A percentile compares a stretch with the other conserved stretches of the same genome.
Conservation (phyloP, 1,139 yeast species). For the Suhomyces wounanorum region DNA sequence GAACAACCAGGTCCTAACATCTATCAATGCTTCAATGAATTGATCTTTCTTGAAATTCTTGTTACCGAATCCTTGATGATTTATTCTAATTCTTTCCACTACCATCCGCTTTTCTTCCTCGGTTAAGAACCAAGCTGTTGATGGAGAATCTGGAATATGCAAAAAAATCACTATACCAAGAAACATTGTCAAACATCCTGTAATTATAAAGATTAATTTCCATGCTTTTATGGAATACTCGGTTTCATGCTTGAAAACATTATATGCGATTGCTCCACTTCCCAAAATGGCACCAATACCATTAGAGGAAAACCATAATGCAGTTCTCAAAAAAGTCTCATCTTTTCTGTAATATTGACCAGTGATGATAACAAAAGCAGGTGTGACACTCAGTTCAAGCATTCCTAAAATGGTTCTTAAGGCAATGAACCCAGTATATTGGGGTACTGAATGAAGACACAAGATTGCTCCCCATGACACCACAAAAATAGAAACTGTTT, state of each 20-base stretch:
- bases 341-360: conserved; percentile 55
- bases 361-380: conserved; percentile 55
- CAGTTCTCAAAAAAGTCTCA: conserved; percentile 51
- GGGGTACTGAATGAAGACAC: conserved; percentile 43
- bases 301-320: conserved; percentile 51
- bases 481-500: conserved; percentile 35
- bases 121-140: conserved; percentile 48
- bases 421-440: conserved; percentile 40
- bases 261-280: conserved; percentile 52
- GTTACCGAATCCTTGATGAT: conserved; percentile 59
- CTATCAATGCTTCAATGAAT: conserved; percentile 53
- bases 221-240: conserved; percentile 41
- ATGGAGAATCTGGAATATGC: conserved; percentile 55
- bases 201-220: conserved; percentile 49
- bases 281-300: conserved; percentile 58
- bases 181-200: conserved; percentile 49
- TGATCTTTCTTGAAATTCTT: conserved; percentile 55
- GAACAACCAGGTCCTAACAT: conserved; percentile 47
- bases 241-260: conserved; percentile 35
- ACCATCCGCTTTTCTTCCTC: conserved; percentile 45
- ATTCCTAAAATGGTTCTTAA: conserved; percentile 54
- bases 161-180: conserved; percentile 45
- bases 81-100: conserved; percentile 36
- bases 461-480: conserved; percentile 51
- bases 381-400: conserved; percentile 56